These are phyloP conservation scores for Goniomonas avonlea DNA, from an alignment of 78 protist species.

Conservation along the genomic window DNA sequence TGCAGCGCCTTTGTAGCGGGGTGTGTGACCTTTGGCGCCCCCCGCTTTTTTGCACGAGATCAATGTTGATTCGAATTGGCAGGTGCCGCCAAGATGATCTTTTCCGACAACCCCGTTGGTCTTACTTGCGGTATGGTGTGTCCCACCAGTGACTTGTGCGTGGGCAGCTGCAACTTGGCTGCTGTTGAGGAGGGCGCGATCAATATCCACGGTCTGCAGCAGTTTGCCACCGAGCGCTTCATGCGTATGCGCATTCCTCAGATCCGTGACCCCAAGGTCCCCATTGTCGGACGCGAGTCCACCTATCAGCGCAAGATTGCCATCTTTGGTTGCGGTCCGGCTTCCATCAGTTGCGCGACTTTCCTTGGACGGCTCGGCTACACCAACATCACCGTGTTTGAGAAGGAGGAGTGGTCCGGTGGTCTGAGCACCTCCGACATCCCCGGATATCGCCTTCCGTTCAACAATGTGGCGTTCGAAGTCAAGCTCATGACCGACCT, in stretches of 20 bases:
- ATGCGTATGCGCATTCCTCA: conserved; percentile 81
- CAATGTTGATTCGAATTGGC: too few species aligned
- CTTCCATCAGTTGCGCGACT: conserved; percentile 82
- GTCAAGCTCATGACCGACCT: conserved; percentile 77
- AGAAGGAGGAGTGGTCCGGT: conserved; percentile 70
- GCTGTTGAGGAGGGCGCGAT: conserved; percentile 87
- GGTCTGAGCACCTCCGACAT: conserved; percentile 83
- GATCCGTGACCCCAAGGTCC: conserved; percentile 72
- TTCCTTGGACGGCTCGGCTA: conserved; percentile 87
- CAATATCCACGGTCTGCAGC: conserved; percentile 87
- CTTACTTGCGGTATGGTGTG: conserved; percentile 88
- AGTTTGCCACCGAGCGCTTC: conserved; percentile 78
- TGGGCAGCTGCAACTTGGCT: conserved; percentile 85
- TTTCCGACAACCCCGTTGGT: conserved; percentile 88
- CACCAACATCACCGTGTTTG: conserved; percentile 73
- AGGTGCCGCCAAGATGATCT: conserved; percentile 62
- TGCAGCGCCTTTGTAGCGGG: too few species aligned
- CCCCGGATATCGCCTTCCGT: conserved; percentile 84
- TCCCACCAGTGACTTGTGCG: conserved; percentile 75
- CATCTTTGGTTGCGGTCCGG: conserved; percentile 91
- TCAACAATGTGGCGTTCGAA: conserved; percentile 80
- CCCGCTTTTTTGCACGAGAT: too few species aligned
- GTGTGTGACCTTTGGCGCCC: too few species aligned
- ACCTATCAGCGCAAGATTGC: conserved; percentile 57
- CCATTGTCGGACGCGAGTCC: conserved; percentile 35